Base-by-base conservation (phyloP, 306 rosid species). In the cucumber (Cucumis sativus) region DNA sequence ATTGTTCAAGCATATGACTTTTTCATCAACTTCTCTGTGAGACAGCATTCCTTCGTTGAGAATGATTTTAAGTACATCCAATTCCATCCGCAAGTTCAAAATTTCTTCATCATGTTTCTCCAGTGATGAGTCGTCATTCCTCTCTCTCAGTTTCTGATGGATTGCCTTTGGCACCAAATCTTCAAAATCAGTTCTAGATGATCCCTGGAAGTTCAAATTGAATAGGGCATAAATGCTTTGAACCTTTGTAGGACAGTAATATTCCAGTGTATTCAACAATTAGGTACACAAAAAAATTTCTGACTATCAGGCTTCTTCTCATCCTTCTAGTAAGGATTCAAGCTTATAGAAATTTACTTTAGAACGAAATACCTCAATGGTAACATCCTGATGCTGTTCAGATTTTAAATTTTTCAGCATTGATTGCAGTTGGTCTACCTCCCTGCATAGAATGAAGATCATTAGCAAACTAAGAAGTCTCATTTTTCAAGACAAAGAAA, bases 61-160 rank as follows among this genome's bases (percentile, higher is more conserved):
- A 83, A 95, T 92, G 78, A 90, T 87, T 88, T 90, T 95, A 11
- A 87, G 43, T 80, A 90, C 83, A 81, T 95, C 99, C 81, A 86
- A 81, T 82, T 95, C 97, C 82, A 95, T 69, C 73, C 88, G 91
- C 87, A 95, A 86, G 77, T 87, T 86, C 82, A 95, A 77, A 74
- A 87, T 86, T 79, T 92, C 97, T 74, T 95, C 93, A 21, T 91
- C 87, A 35, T 88, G 84, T 70, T 88, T 82, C 62, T 77, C 84
- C 78, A 78, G 33, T 18, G 18, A 51, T 75, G 84, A 23, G 76
- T 84, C 88, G 79, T 77, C 79, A 77, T 78, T 80, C 49, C 69
- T 60, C 54, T 70, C 84, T 68, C 72, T 76, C 81, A 66, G 72
- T 74, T 66, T 76, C 35, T 72, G 62, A 52, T 76, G 87, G 80